Percentiles rank a stretch among this genome's conserved stretches.
These are phyloP conservation scores for Flaveria floridana DNA, from an alignment of 140 eudicot species.

Conservation along the genomic window DNA sequence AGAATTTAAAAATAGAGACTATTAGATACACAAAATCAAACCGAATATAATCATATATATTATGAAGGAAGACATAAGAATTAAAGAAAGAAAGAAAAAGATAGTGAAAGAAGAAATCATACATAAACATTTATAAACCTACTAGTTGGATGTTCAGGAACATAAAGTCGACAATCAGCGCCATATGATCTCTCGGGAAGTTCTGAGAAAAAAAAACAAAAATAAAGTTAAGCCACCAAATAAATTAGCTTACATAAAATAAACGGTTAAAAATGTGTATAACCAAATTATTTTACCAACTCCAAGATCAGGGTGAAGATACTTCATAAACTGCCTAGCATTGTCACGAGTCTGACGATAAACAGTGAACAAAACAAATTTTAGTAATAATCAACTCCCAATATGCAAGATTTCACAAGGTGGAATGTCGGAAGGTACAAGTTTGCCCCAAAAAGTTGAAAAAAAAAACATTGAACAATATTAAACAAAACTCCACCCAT, in stretches of 20 bases:
- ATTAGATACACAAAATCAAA: neutral
- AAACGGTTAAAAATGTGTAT: neutral
- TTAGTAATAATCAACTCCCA: conserved; percentile 13
- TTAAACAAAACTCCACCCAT: neutral
- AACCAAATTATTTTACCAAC: conserved; percentile 55
- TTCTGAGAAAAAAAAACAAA: conserved; percentile 42
- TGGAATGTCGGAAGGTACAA: neutral
- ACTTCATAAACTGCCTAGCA: conserved; percentile 96
- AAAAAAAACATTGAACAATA: neutral
- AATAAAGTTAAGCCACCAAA: conserved; percentile 18
- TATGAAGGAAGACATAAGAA: too few species aligned
- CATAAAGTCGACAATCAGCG: conserved; percentile 81
- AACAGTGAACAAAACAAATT: conserved; percentile 22
- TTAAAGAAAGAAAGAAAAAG: conserved; percentile 13
- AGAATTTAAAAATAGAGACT: neutral
- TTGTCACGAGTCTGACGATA: conserved; percentile 79
- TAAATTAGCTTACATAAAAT: neutral
- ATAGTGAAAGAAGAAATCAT: conserved; percentile 65
- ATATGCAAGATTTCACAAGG: neutral
- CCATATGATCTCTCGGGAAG: conserved; percentile 99
- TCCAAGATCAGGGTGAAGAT: conserved; percentile 91
- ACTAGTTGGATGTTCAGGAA: conserved; percentile 84
- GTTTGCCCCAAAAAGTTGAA: neutral
- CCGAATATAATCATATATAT: neutral
- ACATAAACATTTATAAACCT: conserved; percentile 98